A percentile compares a stretch with the other conserved stretches of the same genome.
These are phyloP conservation scores for Umbelopsis sp. DNA, from an alignment of 192 early-diverging fungal species.

Conservation along the genomic window DNA sequence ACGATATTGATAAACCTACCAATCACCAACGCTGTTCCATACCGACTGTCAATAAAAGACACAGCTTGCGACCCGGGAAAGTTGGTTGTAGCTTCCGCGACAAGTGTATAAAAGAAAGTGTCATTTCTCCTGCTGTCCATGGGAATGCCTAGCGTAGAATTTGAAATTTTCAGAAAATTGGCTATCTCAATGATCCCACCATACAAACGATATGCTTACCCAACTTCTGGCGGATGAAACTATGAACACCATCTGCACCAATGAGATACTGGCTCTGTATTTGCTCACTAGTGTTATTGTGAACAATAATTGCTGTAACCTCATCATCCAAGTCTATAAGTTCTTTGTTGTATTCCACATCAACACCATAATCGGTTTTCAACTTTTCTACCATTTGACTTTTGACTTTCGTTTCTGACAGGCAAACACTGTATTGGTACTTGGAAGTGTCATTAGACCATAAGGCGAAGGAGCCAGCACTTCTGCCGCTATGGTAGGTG, in stretches of 20 bases:
- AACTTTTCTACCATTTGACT: background rate
- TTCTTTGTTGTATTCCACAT: constrained; percentile 1
- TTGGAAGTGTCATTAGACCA: constrained; percentile 8
- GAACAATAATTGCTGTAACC: background rate
- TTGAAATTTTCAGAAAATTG: background rate
- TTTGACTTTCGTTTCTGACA: background rate
- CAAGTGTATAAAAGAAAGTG: constrained; percentile 11
- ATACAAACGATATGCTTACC: background rate
- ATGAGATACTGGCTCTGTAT: background rate
- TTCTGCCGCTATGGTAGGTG: background rate
- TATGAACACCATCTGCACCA: constrained; percentile 9
- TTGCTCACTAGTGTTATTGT: background rate
- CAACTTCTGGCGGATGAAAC: constrained; percentile 3
- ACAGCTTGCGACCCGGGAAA: constrained; percentile 7
- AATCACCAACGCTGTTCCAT: background rate
- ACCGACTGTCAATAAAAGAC: constrained; percentile 8
- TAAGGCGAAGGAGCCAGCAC: constrained; percentile 1
- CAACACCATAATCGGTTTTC: background rate
- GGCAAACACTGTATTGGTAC: background rate
- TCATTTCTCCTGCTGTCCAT: constrained; percentile 11
- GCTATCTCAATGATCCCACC: no score
- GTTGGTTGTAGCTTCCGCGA: background rate
- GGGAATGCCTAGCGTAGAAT: background rate
- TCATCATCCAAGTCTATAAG: constrained; percentile 7
- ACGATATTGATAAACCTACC: background rate